These are phyloP conservation scores for Paecilomyces variotii DNA, from an alignment of 2,329 filamentous ascomycete species.

Conservation along the genomic window DNA sequence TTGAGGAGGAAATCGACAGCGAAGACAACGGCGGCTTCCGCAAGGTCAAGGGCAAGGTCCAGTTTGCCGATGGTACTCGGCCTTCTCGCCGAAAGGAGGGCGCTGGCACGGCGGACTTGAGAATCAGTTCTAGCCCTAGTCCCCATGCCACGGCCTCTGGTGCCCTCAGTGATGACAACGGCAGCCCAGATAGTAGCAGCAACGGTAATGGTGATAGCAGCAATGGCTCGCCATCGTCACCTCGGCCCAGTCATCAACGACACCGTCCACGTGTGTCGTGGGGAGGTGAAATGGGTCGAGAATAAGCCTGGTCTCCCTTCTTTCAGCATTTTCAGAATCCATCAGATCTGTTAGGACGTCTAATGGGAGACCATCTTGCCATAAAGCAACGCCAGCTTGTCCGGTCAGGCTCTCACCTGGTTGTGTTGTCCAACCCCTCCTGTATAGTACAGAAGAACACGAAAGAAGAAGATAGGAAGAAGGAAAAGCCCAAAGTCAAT, in stretches of 20 bases:
- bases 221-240: constrained; percentile 10
- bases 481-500: too few relatives aligned
- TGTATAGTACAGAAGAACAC: too few relatives aligned
- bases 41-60: constrained; percentile 19
- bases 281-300: constrained; percentile 31
- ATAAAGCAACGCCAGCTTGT: too few relatives aligned
- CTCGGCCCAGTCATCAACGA: background rate
- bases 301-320: background rate
- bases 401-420: too few relatives aligned
- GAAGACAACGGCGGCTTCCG: constrained; percentile 18
- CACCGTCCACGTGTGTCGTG: constrained; percentile 31
- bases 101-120: constrained; percentile 7
- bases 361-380: too few relatives aligned
- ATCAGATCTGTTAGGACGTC: background rate
- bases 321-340: background rate
- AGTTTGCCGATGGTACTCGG: constrained; percentile 25
- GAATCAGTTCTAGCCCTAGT: background rate
- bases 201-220: constrained; percentile 9
- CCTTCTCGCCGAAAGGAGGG: constrained; percentile 15
- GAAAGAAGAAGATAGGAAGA: too few relatives aligned
- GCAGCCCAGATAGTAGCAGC: constrained; percentile 1
- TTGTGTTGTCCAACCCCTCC: too few relatives aligned
- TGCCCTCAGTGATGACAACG: background rate
- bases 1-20: constrained; percentile 12
- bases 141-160: background rate